Base-by-base conservation (phyloP, 805 yeast species). In the Barnettozyma siamensis region DNA sequence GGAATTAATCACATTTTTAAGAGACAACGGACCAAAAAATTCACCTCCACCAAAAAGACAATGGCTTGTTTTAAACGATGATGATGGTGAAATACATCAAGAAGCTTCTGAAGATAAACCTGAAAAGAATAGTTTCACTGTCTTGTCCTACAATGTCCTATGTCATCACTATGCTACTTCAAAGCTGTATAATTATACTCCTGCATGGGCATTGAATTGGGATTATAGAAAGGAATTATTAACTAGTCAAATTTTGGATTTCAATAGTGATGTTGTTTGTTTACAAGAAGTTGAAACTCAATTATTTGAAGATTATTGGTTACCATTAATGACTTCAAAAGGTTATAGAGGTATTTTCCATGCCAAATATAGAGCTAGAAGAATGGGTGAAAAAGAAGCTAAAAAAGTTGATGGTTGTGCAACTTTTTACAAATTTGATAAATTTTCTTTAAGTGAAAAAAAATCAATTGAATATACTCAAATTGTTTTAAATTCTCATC, bases 361-460 rank as follows among this genome's bases (percentile, higher is more conserved):
- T 64, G 84, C 83, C 41, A 93, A 93, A 64, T 84, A 95, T 20
- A 76, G 99, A 59, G 89, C 96, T 1, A 85, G 86, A 64, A 88
- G 97, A 10, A 86, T 88, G 95, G 72, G 67, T 38, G 83, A 80
- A 45, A 69, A 66, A 44, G 95, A 87, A 51, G 80, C 94, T 20
- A 83, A 82, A 62, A 85, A 84, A 55, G 99, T 93, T 35, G 99
- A 93, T 62, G 99, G 99, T 11, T 93, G 99, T 72, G 97, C 97
- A n/a, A 80, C 89, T 1, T 91, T 91, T 59, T 93, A 74, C 69
- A 83, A 77, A 54, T 67, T 76, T 27, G 64, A 71, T 36, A 80
- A 83, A 57, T 88, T 91, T 63, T 73, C 76, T 43, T 68, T 89
- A 46, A 53, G 83, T 31, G 89, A 78, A 51, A 80, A 82, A 55